These are phyloP conservation scores for grape (Vitis vinifera) DNA, from an alignment of 164 flowering plant genomes.

Conservation along the genomic window ASM3070453v1 NC_081807.1:4566501-4567000, in stretches of 20 bases:
- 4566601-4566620: no score
- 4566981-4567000: neutral
- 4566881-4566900: constrained; percentile 7
- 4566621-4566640: no score
- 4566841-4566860: constrained; percentile 6
- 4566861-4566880: constrained; percentile 7
- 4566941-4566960: neutral
- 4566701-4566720: no score
- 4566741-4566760: no score
- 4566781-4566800: no score
- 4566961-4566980: neutral
- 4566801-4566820: no score
- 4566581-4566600: neutral
- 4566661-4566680: neutral
- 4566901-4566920: constrained; percentile 20
- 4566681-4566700: no score
- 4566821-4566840: neutral
- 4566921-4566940: constrained; percentile 13
- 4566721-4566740: no score
- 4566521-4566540: neutral
- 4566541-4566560: neutral
- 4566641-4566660: no score
- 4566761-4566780: no score
- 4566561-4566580: neutral
- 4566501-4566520: neutral